A percentile compares a stretch with the other conserved stretches of the same genome.
These are phyloP conservation scores for Cyathus striatus DNA, from an alignment of 768 basidiomycete genomes.

Conservation along the genomic window DNA sequence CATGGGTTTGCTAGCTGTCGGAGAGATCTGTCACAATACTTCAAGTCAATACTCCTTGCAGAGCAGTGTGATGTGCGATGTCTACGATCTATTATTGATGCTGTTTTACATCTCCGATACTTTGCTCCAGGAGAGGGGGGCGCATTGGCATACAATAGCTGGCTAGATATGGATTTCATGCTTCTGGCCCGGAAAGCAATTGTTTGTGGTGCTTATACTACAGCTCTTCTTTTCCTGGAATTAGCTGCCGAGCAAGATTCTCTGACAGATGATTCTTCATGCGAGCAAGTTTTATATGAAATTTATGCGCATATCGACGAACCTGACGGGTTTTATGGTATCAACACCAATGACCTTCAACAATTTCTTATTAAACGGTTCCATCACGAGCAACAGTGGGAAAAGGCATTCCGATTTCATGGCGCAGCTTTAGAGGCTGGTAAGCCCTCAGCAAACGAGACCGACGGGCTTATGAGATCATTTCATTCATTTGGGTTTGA, in stretches of 20 bases:
- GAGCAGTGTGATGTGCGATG: conserved; percentile 32
- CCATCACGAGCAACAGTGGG: conserved; percentile 92
- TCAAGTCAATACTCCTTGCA: conserved; percentile 46
- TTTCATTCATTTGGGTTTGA: conserved; percentile 91
- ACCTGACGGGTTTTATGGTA: conserved; percentile 97
- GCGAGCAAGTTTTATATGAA: conserved; percentile 78
- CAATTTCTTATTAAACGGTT: conserved; percentile 80
- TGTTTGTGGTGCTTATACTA: conserved; percentile 79
- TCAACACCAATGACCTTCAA: conserved; percentile 72
- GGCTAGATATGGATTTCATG: conserved; percentile 75
- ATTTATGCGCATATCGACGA: conserved; percentile 96
- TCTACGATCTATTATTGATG: conserved; percentile 62
- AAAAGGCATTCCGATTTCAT: conserved; percentile 85
- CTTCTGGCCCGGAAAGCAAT: conserved; percentile 73
- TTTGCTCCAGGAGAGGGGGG: conserved; percentile 40
- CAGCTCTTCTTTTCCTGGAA: conserved; percentile 86
- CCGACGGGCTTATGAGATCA: conserved; percentile 68
- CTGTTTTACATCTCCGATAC: conserved; percentile 76
- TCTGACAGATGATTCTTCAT: conserved; percentile 21
- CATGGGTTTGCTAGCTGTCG: conserved; percentile 5
- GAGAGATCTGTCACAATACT: conserved; percentile 45
- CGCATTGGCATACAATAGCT: conserved; percentile 58
- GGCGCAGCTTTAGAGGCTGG: conserved; percentile 78
- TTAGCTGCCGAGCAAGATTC: conserved; percentile 52
- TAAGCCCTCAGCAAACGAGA: conserved; percentile 30